Evolutionary conservation across 106 monocot species (phyloP), one percentile per base, ranked within the genome.

Genomic region (Acanthochlamys bracteata): DNA sequence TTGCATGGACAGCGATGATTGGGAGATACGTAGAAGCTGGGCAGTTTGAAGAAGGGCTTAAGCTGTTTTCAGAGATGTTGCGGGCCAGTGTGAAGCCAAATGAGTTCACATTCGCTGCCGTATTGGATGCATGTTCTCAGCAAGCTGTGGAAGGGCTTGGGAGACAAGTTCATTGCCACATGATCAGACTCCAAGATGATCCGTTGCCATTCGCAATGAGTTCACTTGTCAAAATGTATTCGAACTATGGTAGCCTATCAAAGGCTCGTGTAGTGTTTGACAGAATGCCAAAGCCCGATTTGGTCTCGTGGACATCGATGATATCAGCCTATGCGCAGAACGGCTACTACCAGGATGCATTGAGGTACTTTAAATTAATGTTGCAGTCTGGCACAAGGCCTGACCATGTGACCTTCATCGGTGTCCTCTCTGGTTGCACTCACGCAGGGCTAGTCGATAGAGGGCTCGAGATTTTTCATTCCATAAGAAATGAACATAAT

Each of bases 1-100:
- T 89, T 55, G 84, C 81, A 19, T 89, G 88, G 84, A 78, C 84
- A 1, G 78, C 78, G 25, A 78, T 89, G 84, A 78, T 89, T 43
- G 78, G 78, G 43, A 75, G 88, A 64, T 89, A 78, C 61, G 80
- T 89, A 45, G 80, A 89, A 55, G 60, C 20, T 14, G 73, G 69
- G 21, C 33, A 66, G 60, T 64, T 65, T 13, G 71, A 60, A 20
- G 88, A 89, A 14, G 88, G 88, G 7, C 68, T 84, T 40, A 7
- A 63, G 24, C 66, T 89, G 20, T 84, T 81, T 39, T 20, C 52
- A 0, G 54, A 76, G 24, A 89, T 89, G 88, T 52, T 84, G 65
- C 70, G 45, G 27, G 19, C 25, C 7, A 63, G 66, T 11, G 42
- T 79, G 19, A 56, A 41, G 57, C 81, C 88, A 4, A 89, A 84